These are phyloP conservation scores for Xylaria polymorpha DNA, from an alignment of 2,329 filamentous ascomycete species.

Conservation along the genomic window DNA sequence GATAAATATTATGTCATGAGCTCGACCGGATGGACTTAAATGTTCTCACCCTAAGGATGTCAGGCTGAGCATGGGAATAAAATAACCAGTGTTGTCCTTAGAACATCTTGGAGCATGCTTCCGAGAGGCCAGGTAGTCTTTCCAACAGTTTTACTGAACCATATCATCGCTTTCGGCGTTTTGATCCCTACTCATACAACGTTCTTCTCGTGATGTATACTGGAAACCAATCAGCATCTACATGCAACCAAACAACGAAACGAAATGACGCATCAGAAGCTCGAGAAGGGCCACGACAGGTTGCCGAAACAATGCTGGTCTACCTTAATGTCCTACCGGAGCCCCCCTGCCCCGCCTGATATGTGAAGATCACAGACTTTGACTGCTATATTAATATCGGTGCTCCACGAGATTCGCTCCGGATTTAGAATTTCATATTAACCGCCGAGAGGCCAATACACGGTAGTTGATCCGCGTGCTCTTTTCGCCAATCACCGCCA, in stretches of 20 bases:
- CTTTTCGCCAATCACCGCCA: conserved; percentile 45
- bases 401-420: conserved; percentile 45
- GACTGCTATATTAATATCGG: conserved; percentile 45
- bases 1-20: conserved; percentile 19
- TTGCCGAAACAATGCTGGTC: conserved; percentile 35
- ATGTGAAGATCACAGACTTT: conserved; percentile 42
- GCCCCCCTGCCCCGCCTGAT: conserved; percentile 43
- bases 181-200: not conserved
- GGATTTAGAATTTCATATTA: conserved; percentile 45
- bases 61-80: not conserved
- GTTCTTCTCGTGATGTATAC: conserved; percentile 14
- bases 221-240: conserved; percentile 14
- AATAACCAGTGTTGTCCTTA: not conserved
- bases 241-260: conserved; percentile 6
- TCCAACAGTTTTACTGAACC: not conserved
- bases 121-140: conserved; percentile 1
- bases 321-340: conserved; percentile 39
- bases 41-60: not conserved
- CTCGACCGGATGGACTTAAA: not conserved
- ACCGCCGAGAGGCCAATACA: conserved; percentile 45
- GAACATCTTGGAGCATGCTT: not conserved
- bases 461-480: conserved; percentile 45
- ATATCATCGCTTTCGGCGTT: not conserved
- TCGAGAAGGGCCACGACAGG: conserved; percentile 15
- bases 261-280: conserved; percentile 20